These are phyloP conservation scores for Geotrichum histeridarum DNA, from an alignment of 1,139 yeast species.

Conservation along the genomic window DNA sequence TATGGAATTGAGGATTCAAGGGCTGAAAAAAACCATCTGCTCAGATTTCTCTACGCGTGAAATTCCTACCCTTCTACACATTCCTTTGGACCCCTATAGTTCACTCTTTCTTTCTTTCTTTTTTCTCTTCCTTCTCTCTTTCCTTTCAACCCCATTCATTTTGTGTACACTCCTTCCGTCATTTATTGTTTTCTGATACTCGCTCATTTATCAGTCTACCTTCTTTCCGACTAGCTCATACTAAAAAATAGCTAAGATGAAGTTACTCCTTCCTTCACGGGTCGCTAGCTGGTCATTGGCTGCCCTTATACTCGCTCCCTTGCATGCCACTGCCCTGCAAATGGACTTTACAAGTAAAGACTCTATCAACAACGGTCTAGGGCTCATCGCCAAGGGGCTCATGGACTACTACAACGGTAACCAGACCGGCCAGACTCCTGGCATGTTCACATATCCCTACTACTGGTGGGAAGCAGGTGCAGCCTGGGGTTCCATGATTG, in stretches of 20 bases:
- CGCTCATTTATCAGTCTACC: neutral
- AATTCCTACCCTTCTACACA: too few species aligned
- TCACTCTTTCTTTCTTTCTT: neutral
- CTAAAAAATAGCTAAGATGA: neutral
- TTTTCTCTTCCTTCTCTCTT: neutral
- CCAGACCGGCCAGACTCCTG: constrained; percentile 52
- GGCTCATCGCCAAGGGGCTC: constrained; percentile 56
- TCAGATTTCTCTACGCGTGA: too few species aligned
- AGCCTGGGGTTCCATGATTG: constrained; percentile 72
- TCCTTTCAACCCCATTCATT: neutral
- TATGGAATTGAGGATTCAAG: too few species aligned
- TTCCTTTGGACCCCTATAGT: too few species aligned
- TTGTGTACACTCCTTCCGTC: neutral
- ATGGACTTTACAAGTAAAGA: constrained; percentile 26
- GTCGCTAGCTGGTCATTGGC: neutral
- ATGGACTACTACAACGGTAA: constrained; percentile 68
- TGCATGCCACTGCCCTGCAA: constrained; percentile 3
- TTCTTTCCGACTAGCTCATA: neutral
- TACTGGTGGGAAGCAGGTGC: constrained; percentile 97
- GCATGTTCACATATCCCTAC: constrained; percentile 73
- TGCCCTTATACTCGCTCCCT: neutral
- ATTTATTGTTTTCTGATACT: neutral
- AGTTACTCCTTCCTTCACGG: neutral
- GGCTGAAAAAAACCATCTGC: too few species aligned
- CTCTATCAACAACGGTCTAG: constrained; percentile 44